Evolutionary conservation across 768 basidiomycete genomes (phyloP).

Genomic region (Hericium rajendrae): DNA sequence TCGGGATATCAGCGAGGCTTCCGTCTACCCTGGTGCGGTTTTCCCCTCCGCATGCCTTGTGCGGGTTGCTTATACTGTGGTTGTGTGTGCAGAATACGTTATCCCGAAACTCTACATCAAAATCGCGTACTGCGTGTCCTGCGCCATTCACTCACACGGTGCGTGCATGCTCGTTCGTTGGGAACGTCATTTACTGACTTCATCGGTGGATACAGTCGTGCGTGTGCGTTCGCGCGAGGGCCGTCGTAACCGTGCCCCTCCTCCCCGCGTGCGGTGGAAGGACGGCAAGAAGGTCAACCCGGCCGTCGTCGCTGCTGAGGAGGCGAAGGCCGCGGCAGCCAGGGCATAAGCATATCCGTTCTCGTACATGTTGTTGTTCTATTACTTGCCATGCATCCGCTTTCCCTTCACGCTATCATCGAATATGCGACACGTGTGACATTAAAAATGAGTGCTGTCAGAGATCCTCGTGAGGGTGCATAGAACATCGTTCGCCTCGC

Average conservation of each 20-base stretch:
- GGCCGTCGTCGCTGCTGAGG: constrained; percentile 88
- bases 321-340: constrained; percentile 53
- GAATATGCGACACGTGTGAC: background rate
- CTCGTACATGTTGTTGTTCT: constrained; percentile 3
- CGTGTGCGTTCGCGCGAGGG: constrained; percentile 95
- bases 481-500: too few species aligned
- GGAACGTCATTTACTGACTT: background rate
- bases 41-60: background rate
- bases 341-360: constrained; percentile 3
- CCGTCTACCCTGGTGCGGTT: constrained; percentile 76
- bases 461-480: background rate
- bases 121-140: constrained; percentile 97
- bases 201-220: constrained; percentile 75
- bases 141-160: constrained; percentile 99
- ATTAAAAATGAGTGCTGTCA: background rate
- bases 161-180: constrained; percentile 25
- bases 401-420: background rate
- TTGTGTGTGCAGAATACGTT: constrained; percentile 61
- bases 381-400: constrained; percentile 7
- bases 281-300: constrained; percentile 95
- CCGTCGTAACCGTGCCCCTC: constrained; percentile 95
- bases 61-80: background rate
- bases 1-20: constrained; percentile 93
- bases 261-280: constrained; percentile 92
- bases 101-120: constrained; percentile 98